Conservation (phyloP, 495 filamentous ascomycete genomes). For the Aspergillus cristatus region DNA sequence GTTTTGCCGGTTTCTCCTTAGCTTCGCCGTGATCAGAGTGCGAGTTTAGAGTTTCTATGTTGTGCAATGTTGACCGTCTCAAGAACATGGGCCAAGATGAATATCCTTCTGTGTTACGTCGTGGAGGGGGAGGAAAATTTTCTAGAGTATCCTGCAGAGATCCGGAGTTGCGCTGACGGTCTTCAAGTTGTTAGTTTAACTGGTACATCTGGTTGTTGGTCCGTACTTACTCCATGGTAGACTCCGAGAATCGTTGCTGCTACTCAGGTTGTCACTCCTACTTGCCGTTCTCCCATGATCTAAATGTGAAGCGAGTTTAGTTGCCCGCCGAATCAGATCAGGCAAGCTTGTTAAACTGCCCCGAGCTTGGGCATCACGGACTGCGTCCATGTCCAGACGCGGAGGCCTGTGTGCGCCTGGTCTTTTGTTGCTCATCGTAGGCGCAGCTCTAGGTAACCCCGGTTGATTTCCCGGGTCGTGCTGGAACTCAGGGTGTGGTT, state of each 20-base stretch:
- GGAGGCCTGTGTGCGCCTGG: constrained; percentile 54
- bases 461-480: constrained; percentile 15
- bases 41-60: constrained; percentile 21
- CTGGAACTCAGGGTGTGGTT: constrained; percentile 5
- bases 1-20: constrained; percentile 8
- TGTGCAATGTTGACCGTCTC: constrained; percentile 25
- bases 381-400: constrained; percentile 67
- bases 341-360: constrained; percentile 86
- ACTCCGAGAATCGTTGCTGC: constrained; percentile 18
- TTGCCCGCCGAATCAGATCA: constrained; percentile 83
- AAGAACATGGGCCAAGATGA: constrained; percentile 36
- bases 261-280: constrained; percentile 40
- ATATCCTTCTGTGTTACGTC: constrained; percentile 41
- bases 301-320: constrained; percentile 75
- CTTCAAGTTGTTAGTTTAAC: constrained; percentile 7
- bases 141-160: constrained; percentile 85
- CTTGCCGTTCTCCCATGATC: constrained; percentile 82
- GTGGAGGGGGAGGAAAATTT: constrained; percentile 78
- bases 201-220: background rate
- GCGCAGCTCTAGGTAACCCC: constrained; percentile 26
- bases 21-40: constrained; percentile 12
- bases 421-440: constrained; percentile 34
- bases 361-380: constrained; percentile 67
- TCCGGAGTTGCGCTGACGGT: constrained; percentile 38
- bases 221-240: constrained; percentile 16